These are phyloP conservation scores for Solidago caesia DNA, from an alignment of 129 eudicot genomes.

Conservation along the genomic window DNA sequence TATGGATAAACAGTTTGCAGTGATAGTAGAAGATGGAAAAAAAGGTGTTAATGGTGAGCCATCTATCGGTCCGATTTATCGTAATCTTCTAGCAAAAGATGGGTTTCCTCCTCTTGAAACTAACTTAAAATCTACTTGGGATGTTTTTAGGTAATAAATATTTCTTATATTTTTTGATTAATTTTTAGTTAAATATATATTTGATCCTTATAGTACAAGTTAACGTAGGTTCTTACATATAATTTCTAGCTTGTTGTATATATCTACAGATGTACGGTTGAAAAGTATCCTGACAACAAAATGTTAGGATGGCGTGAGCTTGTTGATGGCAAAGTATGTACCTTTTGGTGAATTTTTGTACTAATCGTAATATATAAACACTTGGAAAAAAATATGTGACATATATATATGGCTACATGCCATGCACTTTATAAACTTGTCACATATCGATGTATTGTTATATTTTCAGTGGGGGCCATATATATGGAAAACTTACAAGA, in stretches of 20 bases:
- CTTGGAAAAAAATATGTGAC: not conserved
- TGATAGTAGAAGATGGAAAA: slow-evolving; percentile 63
- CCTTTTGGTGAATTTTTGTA: not conserved
- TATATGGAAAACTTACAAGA: slow-evolving; percentile 80
- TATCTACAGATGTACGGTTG: slow-evolving; percentile 44
- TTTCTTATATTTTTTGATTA: not conserved
- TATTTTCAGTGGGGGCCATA: slow-evolving; percentile 79
- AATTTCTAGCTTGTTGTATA: too few species aligned
- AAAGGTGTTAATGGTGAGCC: slow-evolving; percentile 73
- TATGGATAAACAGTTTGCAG: slow-evolving; percentile 61
- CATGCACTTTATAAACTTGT: not conserved
- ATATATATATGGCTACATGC: not conserved
- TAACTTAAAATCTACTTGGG: slow-evolving; percentile 64
- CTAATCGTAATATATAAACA: too few species aligned
- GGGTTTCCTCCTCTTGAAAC: slow-evolving; percentile 73
- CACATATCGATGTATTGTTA: not conserved
- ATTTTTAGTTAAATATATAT: not conserved
- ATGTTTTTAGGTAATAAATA: slow-evolving; percentile 62
- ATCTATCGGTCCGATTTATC: slow-evolving; percentile 76
- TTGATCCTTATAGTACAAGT: not conserved
- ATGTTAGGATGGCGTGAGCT: slow-evolving; percentile 94
- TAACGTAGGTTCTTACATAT: too few species aligned
- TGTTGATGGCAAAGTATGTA: slow-evolving; percentile 58
- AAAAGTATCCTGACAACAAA: slow-evolving; percentile 54
- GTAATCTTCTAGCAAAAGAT: slow-evolving; percentile 63